These are phyloP conservation scores for Scedosporium apiospermum DNA, from an alignment of 2,329 filamentous ascomycete genomes.

Conservation along the genomic window DNA sequence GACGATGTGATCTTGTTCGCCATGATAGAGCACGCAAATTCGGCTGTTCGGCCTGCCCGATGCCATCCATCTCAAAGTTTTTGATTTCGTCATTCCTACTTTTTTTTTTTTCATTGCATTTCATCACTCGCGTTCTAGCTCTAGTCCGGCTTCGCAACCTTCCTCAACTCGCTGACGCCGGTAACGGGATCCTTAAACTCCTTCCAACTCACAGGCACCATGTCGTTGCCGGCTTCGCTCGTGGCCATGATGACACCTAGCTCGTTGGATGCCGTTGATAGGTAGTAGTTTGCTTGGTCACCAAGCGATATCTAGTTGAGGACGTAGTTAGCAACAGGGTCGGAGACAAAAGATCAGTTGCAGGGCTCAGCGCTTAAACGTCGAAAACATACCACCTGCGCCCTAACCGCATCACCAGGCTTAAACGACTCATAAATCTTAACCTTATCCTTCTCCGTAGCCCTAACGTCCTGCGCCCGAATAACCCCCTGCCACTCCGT, in stretches of 20 bases:
- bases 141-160: conserved; percentile 89
- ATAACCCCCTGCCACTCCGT: conserved; percentile 82
- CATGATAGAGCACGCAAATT: neutral
- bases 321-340: neutral
- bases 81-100: neutral
- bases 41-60: neutral
- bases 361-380: neutral
- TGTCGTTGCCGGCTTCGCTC: conserved; percentile 78
- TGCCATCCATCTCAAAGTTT: too few relatives aligned
- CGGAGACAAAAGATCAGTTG: neutral
- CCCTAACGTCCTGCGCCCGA: conserved; percentile 80
- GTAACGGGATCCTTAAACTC: conserved; percentile 82
- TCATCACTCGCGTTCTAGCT: neutral
- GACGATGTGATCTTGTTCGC: too few relatives aligned
- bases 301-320: conserved; percentile 65
- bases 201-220: conserved; percentile 92
- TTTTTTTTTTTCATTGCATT: neutral
- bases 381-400: conserved; percentile 57
- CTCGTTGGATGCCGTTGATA: conserved; percentile 86
- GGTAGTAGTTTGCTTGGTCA: conserved; percentile 90
- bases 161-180: conserved; percentile 67
- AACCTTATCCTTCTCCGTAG: conserved; percentile 92
- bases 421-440: conserved; percentile 85
- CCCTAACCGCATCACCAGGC: conserved; percentile 84
- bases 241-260: conserved; percentile 88